These are phyloP conservation scores for Aquanectria penicillioides DNA, from an alignment of 2,329 filamentous ascomycete species.

Conservation along the genomic window DNA sequence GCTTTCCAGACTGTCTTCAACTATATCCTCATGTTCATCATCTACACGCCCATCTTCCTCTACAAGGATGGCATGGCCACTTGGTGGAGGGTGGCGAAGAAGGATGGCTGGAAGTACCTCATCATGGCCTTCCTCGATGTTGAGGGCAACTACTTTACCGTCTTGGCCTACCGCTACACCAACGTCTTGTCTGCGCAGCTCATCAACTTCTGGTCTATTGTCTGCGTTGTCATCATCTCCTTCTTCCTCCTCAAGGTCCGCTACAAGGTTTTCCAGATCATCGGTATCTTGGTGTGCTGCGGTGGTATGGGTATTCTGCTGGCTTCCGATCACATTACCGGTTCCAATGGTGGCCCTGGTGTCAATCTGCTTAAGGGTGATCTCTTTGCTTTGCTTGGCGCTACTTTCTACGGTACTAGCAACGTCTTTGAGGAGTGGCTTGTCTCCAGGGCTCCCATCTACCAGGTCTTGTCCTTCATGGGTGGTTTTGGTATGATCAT, in stretches of 20 bases:
- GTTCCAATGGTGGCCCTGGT: slow-evolving; percentile 73
- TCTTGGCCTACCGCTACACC: slow-evolving; percentile 91
- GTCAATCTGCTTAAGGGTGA: slow-evolving; percentile 88
- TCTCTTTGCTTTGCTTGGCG: slow-evolving; percentile 88
- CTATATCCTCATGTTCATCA: slow-evolving; percentile 82
- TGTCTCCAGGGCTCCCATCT: slow-evolving; percentile 85
- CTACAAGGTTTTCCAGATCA: slow-evolving; percentile 86
- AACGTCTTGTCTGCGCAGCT: slow-evolving; percentile 93
- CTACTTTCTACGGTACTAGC: slow-evolving; percentile 88
- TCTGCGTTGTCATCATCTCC: slow-evolving; percentile 87
- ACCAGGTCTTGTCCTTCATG: slow-evolving; percentile 93
- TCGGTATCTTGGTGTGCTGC: slow-evolving; percentile 89
- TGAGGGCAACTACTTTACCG: slow-evolving; percentile 97
- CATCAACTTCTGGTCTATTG: slow-evolving; percentile 99
- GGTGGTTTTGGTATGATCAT: slow-evolving; percentile 89
- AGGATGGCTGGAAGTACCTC: slow-evolving; percentile 92
- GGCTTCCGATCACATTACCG: slow-evolving; percentile 85
- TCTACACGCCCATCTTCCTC: slow-evolving; percentile 84
- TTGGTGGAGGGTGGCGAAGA: slow-evolving; percentile 70
- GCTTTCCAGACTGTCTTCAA: slow-evolving; percentile 97
- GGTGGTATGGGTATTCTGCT: slow-evolving; percentile 90
- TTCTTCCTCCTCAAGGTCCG: slow-evolving; percentile 86
- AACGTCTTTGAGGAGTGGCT: slow-evolving; percentile 97
- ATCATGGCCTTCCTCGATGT: slow-evolving; percentile 94
- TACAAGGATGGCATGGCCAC: slow-evolving; percentile 80